These are phyloP conservation scores for Pseudonitzschia multiseries DNA, from an alignment of 108 stramenopile species.

Conservation along the genomic window DNA sequence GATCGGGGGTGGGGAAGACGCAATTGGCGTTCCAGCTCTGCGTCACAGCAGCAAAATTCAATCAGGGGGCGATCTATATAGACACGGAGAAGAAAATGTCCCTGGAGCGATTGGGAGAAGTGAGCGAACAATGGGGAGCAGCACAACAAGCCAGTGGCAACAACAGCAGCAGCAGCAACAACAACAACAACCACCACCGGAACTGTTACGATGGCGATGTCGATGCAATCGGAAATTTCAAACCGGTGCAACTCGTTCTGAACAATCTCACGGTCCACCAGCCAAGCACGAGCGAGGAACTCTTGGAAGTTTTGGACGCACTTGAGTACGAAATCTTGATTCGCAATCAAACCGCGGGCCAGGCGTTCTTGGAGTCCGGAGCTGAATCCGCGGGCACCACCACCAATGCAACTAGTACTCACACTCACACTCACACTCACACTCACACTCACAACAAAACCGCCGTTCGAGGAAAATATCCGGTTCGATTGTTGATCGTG, in stretches of 20 bases:
- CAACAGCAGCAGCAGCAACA: too few relatives aligned
- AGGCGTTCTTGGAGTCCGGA: background rate
- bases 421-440: too few relatives aligned
- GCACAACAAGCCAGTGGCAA: background rate
- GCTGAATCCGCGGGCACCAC: background rate
- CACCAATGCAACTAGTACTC: too few relatives aligned
- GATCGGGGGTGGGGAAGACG: constrained; percentile 79
- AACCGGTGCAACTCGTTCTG: constrained; percentile 43
- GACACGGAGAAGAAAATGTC: constrained; percentile 83
- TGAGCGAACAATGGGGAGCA: constrained; percentile 31
- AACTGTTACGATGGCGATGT: background rate
- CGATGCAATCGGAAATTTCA: constrained; percentile 1
- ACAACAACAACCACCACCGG: too few relatives aligned
- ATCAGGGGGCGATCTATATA: constrained; percentile 69
- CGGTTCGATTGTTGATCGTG: constrained; percentile 68
- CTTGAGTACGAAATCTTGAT: constrained; percentile 65
- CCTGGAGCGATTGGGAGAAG: constrained; percentile 61
- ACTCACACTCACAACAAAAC: constrained; percentile 4
- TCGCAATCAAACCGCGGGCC: constrained; percentile 41
- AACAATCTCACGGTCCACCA: constrained; percentile 68
- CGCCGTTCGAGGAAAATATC: constrained; percentile 27
- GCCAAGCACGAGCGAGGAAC: constrained; percentile 50
- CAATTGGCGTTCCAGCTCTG: constrained; percentile 76
- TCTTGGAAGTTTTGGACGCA: constrained; percentile 42
- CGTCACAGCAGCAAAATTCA: constrained; percentile 55